These are phyloP conservation scores for Batkoa obscura DNA, from an alignment of 371 early-diverging fungal species.

Conservation along the genomic window DNA sequence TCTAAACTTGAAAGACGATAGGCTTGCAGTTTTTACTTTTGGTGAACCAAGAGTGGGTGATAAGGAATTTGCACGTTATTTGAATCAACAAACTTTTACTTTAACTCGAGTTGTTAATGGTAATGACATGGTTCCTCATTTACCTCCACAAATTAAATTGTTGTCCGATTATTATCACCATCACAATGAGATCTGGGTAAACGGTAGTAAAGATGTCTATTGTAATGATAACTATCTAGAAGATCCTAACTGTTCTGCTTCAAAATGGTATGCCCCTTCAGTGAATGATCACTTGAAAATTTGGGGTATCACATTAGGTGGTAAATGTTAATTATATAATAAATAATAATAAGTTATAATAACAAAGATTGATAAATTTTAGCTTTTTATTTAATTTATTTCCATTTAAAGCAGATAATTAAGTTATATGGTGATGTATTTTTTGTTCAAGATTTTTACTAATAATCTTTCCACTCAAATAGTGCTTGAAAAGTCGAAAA, in stretches of 20 bases:
- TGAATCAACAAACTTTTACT: background rate
- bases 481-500: too few relatives aligned
- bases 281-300: background rate
- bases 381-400: too few relatives aligned
- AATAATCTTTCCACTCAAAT: too few relatives aligned
- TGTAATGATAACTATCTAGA: background rate
- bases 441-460: too few relatives aligned
- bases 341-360: too few relatives aligned
- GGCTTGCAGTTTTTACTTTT: background rate
- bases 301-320: background rate
- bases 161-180: background rate
- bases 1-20: background rate
- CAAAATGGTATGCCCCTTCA: too few relatives aligned
- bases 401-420: too few relatives aligned
- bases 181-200: background rate
- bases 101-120: background rate
- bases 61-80: background rate
- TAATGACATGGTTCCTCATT: background rate
- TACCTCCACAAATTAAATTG: background rate
- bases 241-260: constrained; percentile 1
- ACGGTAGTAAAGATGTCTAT: background rate
- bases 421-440: too few relatives aligned
- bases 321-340: too few relatives aligned
- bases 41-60: background rate
- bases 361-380: too few relatives aligned